Evolutionary conservation across 2,329 filamentous ascomycete genomes (phyloP).

Genomic region (Nothopassalora personata): DNA sequence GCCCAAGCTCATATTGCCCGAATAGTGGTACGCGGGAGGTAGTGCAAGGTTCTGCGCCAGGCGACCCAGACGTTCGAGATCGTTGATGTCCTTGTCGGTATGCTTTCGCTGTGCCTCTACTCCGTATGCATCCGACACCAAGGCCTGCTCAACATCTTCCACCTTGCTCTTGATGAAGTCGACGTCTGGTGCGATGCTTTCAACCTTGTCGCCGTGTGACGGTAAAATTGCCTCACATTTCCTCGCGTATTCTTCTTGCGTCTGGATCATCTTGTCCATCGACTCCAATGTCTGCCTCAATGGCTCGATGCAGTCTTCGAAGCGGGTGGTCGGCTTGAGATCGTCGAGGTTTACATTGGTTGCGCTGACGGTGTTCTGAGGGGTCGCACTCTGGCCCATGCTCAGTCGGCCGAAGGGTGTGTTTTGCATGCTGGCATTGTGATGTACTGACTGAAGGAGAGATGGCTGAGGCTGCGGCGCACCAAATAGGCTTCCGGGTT

Average conservation of each 20-base stretch:
- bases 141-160: slow-evolving; percentile 57
- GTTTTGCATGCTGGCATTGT: slow-evolving; percentile 18
- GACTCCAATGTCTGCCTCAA: slow-evolving; percentile 71
- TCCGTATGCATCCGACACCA: slow-evolving; percentile 58
- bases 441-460: slow-evolving; percentile 23
- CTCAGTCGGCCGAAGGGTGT: slow-evolving; percentile 31
- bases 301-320: slow-evolving; percentile 79
- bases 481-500: slow-evolving; percentile 24
- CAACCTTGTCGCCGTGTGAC: slow-evolving; percentile 57
- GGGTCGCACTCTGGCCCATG: slow-evolving; percentile 50
- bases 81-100: slow-evolving; percentile 61
- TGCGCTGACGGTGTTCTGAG: slow-evolving; percentile 44
- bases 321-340: slow-evolving; percentile 80
- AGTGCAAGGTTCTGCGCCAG: slow-evolving; percentile 70
- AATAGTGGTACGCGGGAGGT: slow-evolving; percentile 58
- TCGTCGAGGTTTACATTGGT: slow-evolving; percentile 72
- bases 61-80: slow-evolving; percentile 66
- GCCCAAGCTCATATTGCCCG: slow-evolving; percentile 14
- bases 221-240: slow-evolving; percentile 65
- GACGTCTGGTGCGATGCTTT: slow-evolving; percentile 61
- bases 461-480: slow-evolving; percentile 25
- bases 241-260: slow-evolving; percentile 69
- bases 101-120: slow-evolving; percentile 54
- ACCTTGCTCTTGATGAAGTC: slow-evolving; percentile 57
- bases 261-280: slow-evolving; percentile 74